These are phyloP conservation scores for Climacium dendroides DNA, from an alignment of 225 moss, liverwort and hornwort genomes.

Conservation along the genomic window DNA sequence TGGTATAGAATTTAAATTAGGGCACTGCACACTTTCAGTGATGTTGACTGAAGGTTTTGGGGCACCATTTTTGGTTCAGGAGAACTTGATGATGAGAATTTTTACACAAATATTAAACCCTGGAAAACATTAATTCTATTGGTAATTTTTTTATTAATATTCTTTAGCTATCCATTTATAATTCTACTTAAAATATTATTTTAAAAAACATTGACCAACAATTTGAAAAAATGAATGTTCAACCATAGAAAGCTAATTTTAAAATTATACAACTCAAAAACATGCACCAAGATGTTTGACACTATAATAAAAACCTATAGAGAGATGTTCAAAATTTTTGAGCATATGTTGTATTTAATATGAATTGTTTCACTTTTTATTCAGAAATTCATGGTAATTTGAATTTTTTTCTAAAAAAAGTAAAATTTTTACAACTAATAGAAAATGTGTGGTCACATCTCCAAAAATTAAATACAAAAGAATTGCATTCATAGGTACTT, in stretches of 20 bases:
- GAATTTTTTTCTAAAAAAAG: too few species aligned
- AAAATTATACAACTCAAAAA: neutral
- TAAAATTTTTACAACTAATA: neutral
- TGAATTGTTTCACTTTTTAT: neutral
- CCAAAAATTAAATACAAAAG: too few species aligned
- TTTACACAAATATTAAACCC: rapidly evolving
- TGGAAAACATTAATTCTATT: rapidly evolving
- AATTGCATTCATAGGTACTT: too few species aligned
- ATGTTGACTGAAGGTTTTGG: neutral
- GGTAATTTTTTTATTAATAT: neutral
- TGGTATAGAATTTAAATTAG: neutral
- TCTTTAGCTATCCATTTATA: neutral
- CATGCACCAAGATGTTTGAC: neutral
- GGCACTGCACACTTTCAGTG: rapidly evolving
- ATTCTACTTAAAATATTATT: neutral
- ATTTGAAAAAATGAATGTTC: neutral
- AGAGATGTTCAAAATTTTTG: neutral
- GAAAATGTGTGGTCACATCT: neutral
- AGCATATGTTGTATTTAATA: neutral
- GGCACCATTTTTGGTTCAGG: neutral
- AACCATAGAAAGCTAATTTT: rapidly evolving
- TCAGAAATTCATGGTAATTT: too few species aligned
- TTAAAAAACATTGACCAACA: neutral
- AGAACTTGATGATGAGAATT: neutral
- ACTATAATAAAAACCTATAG: neutral